These are phyloP conservation scores for Polyporus arcularius DNA, from an alignment of 768 basidiomycete genomes.

Conservation along the genomic window DNA sequence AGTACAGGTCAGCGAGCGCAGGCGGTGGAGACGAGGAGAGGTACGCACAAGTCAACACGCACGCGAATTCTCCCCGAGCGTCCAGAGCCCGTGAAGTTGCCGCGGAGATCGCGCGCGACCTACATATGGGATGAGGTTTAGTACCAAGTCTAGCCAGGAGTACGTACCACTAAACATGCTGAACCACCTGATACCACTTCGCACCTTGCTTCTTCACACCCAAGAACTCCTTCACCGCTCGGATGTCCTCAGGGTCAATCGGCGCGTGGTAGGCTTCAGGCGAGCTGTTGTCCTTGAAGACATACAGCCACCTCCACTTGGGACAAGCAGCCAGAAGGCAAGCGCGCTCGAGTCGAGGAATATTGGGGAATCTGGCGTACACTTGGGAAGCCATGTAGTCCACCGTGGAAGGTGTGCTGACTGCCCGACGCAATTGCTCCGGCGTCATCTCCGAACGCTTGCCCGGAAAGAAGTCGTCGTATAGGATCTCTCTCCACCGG, in stretches of 20 bases:
- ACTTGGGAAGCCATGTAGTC: neutral
- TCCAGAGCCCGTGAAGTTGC: too few relatives aligned
- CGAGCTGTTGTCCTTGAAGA: neutral
- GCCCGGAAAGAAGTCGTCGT: neutral
- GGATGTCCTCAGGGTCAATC: neutral
- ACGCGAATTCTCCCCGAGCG: too few relatives aligned
- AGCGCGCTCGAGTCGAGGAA: neutral
- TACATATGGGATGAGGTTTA: too few relatives aligned
- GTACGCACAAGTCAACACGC: too few relatives aligned
- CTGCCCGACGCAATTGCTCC: neutral
- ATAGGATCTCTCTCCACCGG: neutral
- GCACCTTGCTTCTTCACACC: neutral
- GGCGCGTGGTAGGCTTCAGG: neutral
- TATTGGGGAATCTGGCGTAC: neutral
- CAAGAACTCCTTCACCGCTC: neutral
- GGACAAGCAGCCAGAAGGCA: neutral
- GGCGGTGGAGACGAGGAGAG: too few relatives aligned
- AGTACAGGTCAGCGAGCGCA: too few relatives aligned
- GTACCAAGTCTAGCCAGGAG: too few relatives aligned
- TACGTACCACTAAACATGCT: neutral
- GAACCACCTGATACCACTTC: neutral
- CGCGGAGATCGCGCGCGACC: too few relatives aligned
- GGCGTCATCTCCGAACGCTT: neutral
- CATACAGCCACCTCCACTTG: neutral
- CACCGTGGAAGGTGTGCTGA: neutral